Conservation (phyloP, 768 basidiomycete genomes). For the Mycena olivaceomarginata region DNA sequence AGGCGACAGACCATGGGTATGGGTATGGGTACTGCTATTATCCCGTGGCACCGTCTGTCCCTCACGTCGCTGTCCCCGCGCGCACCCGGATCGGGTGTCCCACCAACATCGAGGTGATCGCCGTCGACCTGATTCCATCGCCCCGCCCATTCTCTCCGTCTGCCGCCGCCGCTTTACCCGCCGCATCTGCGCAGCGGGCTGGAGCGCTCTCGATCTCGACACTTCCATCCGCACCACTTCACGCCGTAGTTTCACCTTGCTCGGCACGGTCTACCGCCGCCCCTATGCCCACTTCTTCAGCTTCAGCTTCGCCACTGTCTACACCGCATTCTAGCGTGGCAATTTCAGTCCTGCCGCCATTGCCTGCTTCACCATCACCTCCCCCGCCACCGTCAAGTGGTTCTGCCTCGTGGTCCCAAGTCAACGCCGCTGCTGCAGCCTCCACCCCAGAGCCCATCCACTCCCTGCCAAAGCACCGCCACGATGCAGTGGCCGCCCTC, state of each 20-base stretch:
- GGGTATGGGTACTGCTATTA: constrained; percentile 9
- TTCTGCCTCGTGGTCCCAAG: background rate
- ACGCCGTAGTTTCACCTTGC: background rate
- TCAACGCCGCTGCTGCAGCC: background rate
- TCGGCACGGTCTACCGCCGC: background rate
- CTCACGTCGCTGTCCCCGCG: background rate
- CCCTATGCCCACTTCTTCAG: background rate
- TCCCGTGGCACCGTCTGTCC: background rate
- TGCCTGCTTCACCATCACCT: background rate
- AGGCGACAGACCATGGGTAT: background rate
- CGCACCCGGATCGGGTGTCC: background rate
- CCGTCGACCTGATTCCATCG: constrained; percentile 15
- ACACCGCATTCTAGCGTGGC: background rate
- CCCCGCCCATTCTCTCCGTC: background rate
- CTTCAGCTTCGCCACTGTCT: background rate
- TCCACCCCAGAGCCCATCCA: background rate
- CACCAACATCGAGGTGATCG: constrained; percentile 8
- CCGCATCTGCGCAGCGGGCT: background rate
- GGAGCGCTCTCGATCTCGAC: background rate
- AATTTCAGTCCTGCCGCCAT: no score
- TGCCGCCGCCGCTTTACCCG: background rate
- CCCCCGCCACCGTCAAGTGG: background rate
- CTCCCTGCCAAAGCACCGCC: no score
- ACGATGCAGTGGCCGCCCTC: background rate
- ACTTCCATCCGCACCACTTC: background rate